A percentile compares a stretch with the other conserved stretches of the same genome.
These are phyloP conservation scores for Murraya paniculata DNA, from an alignment of 345 rosid genomes.

Conservation along the genomic window DNA sequence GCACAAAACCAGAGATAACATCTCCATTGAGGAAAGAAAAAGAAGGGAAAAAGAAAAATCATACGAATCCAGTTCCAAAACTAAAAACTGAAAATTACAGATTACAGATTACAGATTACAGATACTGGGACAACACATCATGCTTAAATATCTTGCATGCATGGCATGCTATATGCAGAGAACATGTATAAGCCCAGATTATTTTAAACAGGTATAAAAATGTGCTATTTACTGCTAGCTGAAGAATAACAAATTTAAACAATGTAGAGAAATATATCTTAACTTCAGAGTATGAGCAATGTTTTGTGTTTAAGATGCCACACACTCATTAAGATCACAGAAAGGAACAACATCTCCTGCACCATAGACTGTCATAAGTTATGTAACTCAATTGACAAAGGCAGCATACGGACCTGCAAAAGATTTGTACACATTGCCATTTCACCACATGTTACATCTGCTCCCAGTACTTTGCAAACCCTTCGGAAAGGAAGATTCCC, in stretches of 20 bases:
- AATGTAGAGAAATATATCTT: not conserved
- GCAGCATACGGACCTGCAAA: constrained; percentile 61
- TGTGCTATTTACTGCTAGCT: not conserved
- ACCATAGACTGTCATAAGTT: not conserved
- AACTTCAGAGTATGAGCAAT: not conserved
- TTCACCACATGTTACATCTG: constrained; percentile 94
- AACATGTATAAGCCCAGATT: not conserved
- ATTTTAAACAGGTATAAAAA: not conserved
- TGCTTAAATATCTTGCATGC: not conserved
- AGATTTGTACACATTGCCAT: constrained; percentile 99
- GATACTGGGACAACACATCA: not conserved
- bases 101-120: not conserved
- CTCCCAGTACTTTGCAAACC: constrained; percentile 88
- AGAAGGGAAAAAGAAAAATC: not conserved
- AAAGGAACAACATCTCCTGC: constrained; percentile 3
- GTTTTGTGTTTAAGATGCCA: not conserved
- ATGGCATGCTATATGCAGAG: not conserved
- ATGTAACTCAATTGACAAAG: not conserved
- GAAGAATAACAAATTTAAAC: not conserved
- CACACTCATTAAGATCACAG: not conserved
- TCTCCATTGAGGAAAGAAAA: not conserved
- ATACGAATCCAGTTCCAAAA: not conserved
- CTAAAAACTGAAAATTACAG: not conserved
- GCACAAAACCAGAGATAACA: not conserved
- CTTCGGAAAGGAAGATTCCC: constrained; percentile 98